Evolutionary conservation across 345 rosid species (phyloP).

Genomic region (Nephelium lappaceum): DNA sequence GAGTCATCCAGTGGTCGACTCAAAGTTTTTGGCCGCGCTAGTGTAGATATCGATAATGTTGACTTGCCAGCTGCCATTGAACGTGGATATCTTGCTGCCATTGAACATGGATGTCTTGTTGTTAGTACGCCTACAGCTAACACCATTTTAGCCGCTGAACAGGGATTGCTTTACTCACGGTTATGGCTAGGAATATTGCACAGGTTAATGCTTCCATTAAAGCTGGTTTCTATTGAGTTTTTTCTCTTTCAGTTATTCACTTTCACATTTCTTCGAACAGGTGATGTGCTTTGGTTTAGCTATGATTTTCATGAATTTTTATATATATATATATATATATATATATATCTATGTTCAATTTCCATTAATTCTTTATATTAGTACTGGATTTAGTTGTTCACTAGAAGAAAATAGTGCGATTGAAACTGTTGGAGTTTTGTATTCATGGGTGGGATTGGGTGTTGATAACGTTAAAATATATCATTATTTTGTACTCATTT

Average conservation of each 20-base stretch:
- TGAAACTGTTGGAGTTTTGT: not conserved
- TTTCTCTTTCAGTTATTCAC: not conserved
- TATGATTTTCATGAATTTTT: not conserved
- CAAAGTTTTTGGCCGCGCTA: slow-evolving; percentile 91
- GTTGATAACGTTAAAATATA: too few relatives aligned
- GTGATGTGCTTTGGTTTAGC: slow-evolving; percentile 3
- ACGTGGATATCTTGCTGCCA: too few relatives aligned
- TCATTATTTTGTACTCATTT: too few relatives aligned
- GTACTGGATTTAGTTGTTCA: too few relatives aligned
- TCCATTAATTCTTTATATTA: not conserved
- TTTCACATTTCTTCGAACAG: not conserved
- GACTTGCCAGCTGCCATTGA: slow-evolving; percentile 92
- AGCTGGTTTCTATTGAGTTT: slow-evolving; percentile 58
- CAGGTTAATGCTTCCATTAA: slow-evolving; percentile 87
- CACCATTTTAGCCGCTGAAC: slow-evolving; percentile 91
- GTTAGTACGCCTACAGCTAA: slow-evolving; percentile 94
- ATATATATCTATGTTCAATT: not conserved
- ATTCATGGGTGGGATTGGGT: not conserved
- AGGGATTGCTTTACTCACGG: slow-evolving; percentile 88
- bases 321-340: not conserved
- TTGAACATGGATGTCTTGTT: slow-evolving; percentile 85
- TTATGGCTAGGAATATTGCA: slow-evolving; percentile 88
- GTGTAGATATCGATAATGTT: slow-evolving; percentile 92
- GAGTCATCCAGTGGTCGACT: slow-evolving; percentile 77
- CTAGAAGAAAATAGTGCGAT: not conserved